Percentiles rank a stretch among this genome's conserved stretches.
phyloP scores from a whole-genome alignment of 225 moss, liverwort and hornwort species.

The Pleurozium schreberi region DNA sequence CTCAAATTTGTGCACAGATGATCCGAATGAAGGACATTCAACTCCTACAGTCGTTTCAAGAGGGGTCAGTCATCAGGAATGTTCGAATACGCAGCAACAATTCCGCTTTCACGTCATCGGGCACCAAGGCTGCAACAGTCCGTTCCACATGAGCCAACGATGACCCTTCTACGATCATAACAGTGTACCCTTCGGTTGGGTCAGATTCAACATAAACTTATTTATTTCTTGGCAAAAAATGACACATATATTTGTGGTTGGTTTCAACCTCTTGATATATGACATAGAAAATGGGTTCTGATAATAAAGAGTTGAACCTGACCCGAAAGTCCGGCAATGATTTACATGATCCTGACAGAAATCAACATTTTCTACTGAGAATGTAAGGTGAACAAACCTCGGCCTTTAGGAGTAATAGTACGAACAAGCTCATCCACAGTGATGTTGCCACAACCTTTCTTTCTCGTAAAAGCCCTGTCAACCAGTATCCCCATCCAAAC shows the following conservation, averaged over 20 bases:
- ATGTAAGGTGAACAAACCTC: constrained; percentile 34
- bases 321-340: background rate
- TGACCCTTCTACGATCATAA: background rate
- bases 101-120: constrained; percentile 89
- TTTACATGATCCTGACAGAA: background rate
- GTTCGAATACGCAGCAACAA: constrained; percentile 71
- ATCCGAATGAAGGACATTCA: background rate
- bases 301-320: background rate
- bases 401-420: constrained; percentile 77
- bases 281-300: background rate
- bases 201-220: background rate
- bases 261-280: background rate
- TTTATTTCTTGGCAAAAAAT: background rate
- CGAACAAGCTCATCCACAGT: constrained; percentile 87
- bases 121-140: constrained; percentile 78
- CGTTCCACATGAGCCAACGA: constrained; percentile 25
- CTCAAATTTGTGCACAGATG: constrained; percentile 1
- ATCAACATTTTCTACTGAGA: background rate
- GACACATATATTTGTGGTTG: background rate
- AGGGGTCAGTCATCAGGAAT: constrained; percentile 67
- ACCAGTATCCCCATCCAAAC: background rate
- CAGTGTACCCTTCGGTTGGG: background rate
- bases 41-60: constrained; percentile 26
- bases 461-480: constrained; percentile 61
- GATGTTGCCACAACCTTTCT: constrained; percentile 57